Evolutionary conservation across 2,329 filamentous ascomycete species (phyloP), one percentile per base, ranked within the genome.

Genomic region (Paraconiothyrium sp.): DNA sequence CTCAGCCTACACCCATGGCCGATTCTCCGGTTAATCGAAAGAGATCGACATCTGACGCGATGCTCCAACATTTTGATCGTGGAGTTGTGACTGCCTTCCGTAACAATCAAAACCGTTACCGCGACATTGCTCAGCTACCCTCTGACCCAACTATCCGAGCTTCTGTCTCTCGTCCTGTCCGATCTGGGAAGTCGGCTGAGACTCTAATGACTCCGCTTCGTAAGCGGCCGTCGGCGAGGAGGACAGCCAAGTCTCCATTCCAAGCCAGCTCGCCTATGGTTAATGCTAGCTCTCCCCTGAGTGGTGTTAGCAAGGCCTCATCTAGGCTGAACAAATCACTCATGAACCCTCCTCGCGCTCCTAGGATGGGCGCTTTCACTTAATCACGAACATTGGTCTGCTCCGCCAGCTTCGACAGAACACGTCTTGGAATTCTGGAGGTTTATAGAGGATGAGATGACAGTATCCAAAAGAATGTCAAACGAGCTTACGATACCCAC

Each of bases 41-140:
- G 61, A 69, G 72, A 44, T 70, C 67, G 8, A 68, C 67, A 3
- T 76, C 76, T 3, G 77, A 79, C 61, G 72, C 70, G 22, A 78
- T 79, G 74, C 75, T 79, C 8, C 73, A 79, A 59, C 78, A 80
- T 54, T 79, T 76, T 78, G 80, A 66, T 54, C 91, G 90, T 10
- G 85, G 84, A 34, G 83, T 77, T 13, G 75, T 79, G 14, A 79
- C 75, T 43, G 76, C 77, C 11, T 79, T 79, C 68, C 73, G 77
- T 34, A 78, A 76, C 61, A 78, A 79, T 41, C 77, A 79, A 54
- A 78, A 74, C 50, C 72, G 76, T 24, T 78, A 75, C 54, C 75
- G 77, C 51, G 76, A 78, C 60, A 68, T 79, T 20, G 72, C 77
- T 22, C 74, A 75, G 47, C 72, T 78, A 47, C 76, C 76, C 32